A percentile compares a stretch with the other conserved stretches of the same genome.
Evolutionary conservation across 352 stramenopile species (phyloP).

Genomic region (Globisporangium barbulae): DNA sequence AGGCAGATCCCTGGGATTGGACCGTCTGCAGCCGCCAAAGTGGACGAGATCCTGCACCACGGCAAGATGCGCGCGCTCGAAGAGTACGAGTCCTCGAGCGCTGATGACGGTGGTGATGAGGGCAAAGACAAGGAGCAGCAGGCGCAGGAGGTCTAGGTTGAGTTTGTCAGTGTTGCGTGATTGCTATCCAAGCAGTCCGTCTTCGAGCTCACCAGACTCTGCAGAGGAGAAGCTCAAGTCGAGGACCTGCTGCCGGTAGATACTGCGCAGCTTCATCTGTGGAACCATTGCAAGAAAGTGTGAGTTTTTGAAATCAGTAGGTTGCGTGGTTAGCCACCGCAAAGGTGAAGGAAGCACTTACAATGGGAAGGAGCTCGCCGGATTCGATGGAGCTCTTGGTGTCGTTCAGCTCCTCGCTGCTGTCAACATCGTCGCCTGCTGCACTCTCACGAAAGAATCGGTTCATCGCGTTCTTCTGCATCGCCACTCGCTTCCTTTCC

Average conservation of each 20-base stretch:
- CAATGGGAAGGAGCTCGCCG: constrained; percentile 40
- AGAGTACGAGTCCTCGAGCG: constrained; percentile 11
- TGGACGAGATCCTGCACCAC: constrained; percentile 32
- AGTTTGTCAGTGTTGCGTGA: neutral
- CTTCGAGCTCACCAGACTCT: constrained; percentile 37
- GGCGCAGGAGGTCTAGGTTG: neutral
- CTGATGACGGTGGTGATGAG: neutral
- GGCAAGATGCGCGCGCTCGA: constrained; percentile 35
- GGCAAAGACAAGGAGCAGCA: constrained; percentile 10
- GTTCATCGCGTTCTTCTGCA: constrained; percentile 23
- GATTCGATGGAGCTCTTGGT: constrained; percentile 44
- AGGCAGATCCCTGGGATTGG: constrained; percentile 27
- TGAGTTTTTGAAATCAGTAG: neutral
- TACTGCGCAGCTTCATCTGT: constrained; percentile 18
- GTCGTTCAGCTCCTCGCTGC: constrained; percentile 6
- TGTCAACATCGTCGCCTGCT: neutral
- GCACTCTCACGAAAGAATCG: neutral
- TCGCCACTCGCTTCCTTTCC: constrained; percentile 22
- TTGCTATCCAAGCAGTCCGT: constrained; percentile 12
- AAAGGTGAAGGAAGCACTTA: constrained; percentile 15
- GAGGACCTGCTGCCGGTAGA: constrained; percentile 19
- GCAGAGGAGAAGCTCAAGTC: constrained; percentile 26
- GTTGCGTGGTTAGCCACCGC: neutral
- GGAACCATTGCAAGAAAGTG: neutral
- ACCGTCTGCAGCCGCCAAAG: constrained; percentile 29